A percentile compares a stretch with the other conserved stretches of the same genome.
Evolutionary conservation across 352 stramenopile species (phyloP).

Genomic region (Phytophthora podocarpi): DNA sequence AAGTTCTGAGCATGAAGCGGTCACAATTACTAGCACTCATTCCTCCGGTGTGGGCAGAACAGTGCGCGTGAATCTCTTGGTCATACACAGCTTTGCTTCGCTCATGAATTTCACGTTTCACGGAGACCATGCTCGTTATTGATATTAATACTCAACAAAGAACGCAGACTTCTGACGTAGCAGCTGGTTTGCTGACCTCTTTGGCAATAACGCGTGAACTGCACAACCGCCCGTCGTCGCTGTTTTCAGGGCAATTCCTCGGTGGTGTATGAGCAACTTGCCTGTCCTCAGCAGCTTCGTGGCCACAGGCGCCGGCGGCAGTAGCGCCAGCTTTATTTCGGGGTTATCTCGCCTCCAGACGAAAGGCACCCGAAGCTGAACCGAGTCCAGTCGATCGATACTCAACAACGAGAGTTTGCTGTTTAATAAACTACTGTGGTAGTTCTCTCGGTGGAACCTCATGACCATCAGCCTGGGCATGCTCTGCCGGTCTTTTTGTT

Average conservation of each 20-base stretch:
- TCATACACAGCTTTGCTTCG: neutral
- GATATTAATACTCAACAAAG: too few relatives aligned
- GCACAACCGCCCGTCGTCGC: neutral
- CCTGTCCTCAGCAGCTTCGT: constrained; percentile 7
- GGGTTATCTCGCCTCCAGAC: neutral
- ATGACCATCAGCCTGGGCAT: neutral
- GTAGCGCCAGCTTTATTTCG: constrained; percentile 12
- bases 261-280: neutral
- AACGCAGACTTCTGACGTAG: neutral
- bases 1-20: neutral
- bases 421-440: too few relatives aligned
- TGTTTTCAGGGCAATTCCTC: constrained; percentile 15
- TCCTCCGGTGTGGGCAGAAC: constrained; percentile 5
- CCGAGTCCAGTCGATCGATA: constrained; percentile 17
- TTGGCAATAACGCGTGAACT: neutral
- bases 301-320: constrained; percentile 10
- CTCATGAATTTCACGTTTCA: neutral
- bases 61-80: constrained; percentile 5
- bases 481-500: constrained; percentile 7
- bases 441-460: neutral
- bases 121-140: neutral
- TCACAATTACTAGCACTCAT: constrained; percentile 14
- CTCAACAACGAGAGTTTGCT: neutral
- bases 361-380: constrained; percentile 14
- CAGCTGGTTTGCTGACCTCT: neutral